Percentiles rank a stretch among this genome's conserved stretches.
These are phyloP conservation scores for Pholiota adiposa DNA, from an alignment of 1,284 basidiomycete genomes.

Conservation along the genomic window DNA sequence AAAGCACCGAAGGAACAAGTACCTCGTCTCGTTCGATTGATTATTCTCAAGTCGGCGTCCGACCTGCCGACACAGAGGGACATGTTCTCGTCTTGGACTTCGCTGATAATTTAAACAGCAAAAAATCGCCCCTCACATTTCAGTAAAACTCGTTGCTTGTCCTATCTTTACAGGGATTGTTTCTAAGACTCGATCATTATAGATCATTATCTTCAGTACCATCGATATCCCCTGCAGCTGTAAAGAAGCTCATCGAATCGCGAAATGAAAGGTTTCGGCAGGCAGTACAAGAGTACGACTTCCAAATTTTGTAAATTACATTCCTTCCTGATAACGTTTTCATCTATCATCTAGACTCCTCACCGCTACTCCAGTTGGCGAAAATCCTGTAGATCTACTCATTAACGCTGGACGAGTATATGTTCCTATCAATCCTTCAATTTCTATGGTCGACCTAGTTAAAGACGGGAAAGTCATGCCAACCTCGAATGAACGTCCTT, in stretches of 20 bases:
- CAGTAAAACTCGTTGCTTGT: too few species aligned
- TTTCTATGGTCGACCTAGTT: constrained; percentile 7
- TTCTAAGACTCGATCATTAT: background rate
- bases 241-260: constrained; percentile 75
- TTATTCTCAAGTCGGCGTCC: constrained; percentile 16
- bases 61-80: constrained; percentile 36
- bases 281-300: constrained; percentile 74
- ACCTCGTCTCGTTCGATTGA: constrained; percentile 29
- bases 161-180: too few species aligned
- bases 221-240: constrained; percentile 56
- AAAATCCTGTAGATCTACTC: constrained; percentile 68
- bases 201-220: constrained; percentile 49
- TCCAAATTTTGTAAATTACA: background rate
- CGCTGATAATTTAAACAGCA: constrained; percentile 57
- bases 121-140: constrained; percentile 32
- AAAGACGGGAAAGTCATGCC: constrained; percentile 39
- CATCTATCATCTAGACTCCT: constrained; percentile 55
- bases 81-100: constrained; percentile 80
- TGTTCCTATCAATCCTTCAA: constrained; percentile 64
- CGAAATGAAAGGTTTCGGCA: constrained; percentile 69
- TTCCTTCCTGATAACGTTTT: background rate
- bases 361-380: constrained; percentile 51
- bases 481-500: constrained; percentile 54
- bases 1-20: constrained; percentile 49
- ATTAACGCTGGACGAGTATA: constrained; percentile 70